Evolutionary conservation across 306 rosid genomes (phyloP).

Genomic region (Acmispon strigosus): DNA sequence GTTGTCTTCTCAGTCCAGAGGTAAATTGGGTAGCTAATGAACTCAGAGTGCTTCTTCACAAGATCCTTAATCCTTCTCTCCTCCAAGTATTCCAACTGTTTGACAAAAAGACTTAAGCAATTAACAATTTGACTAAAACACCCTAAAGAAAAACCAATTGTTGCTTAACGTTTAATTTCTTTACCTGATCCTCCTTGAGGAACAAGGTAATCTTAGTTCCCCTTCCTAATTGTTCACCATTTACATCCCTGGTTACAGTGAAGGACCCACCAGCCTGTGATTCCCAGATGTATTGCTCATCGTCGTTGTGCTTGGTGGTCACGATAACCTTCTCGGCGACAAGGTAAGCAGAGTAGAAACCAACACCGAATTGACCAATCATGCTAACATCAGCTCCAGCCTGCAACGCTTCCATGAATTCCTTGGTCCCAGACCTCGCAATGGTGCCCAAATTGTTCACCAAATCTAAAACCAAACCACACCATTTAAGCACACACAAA

Average conservation of each 20-base stretch:
- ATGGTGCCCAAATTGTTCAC: constrained; percentile 60
- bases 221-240: constrained; percentile 50
- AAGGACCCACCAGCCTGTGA: constrained; percentile 68
- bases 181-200: constrained; percentile 66
- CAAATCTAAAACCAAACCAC: constrained; percentile 28
- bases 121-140: background rate
- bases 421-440: constrained; percentile 56
- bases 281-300: constrained; percentile 61
- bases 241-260: constrained; percentile 47
- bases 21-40: constrained; percentile 57
- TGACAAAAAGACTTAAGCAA: background rate
- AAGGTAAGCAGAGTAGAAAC: constrained; percentile 55
- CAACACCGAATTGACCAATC: constrained; percentile 67
- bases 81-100: constrained; percentile 56
- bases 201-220: constrained; percentile 57
- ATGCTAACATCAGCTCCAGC: constrained; percentile 61
- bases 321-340: constrained; percentile 58
- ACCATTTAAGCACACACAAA: background rate
- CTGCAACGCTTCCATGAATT: constrained; percentile 62
- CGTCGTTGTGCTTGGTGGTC: constrained; percentile 56
- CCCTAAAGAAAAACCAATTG: background rate
- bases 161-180: background rate
- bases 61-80: constrained; percentile 60
- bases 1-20: constrained; percentile 61
- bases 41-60: constrained; percentile 64